Evolutionary conservation across 495 filamentous ascomycete species (phyloP).

Genomic region (Neurospora sp.): DNA sequence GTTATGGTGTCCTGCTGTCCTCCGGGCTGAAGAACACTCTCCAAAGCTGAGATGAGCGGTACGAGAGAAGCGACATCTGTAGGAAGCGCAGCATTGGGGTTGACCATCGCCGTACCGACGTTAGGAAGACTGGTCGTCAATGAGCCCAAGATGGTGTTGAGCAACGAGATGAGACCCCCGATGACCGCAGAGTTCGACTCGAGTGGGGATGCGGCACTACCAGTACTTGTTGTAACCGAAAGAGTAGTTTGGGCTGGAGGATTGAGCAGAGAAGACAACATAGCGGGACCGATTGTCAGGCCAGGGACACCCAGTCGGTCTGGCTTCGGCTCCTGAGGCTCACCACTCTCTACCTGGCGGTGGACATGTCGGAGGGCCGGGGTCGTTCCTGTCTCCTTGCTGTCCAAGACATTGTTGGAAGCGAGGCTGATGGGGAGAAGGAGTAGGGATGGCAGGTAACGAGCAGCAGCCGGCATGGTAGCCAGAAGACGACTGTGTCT

Average conservation of each 20-base stretch:
- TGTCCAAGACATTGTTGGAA: neutral
- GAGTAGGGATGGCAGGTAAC: slow-evolving; percentile 1
- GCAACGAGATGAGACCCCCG: slow-evolving; percentile 5
- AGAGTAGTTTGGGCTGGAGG: neutral
- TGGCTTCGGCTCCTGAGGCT: neutral
- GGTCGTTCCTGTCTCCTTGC: neutral
- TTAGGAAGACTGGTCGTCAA: neutral
- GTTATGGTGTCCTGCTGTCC: neutral
- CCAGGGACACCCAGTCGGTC: slow-evolving; percentile 5
- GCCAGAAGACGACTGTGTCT: neutral
- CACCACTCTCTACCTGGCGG: neutral
- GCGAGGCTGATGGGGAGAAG: neutral
- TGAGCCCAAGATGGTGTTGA: slow-evolving; percentile 1
- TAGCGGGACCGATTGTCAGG: slow-evolving; percentile 1
- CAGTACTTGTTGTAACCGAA: neutral
- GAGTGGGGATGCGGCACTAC: neutral
- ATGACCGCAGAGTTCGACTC: neutral
- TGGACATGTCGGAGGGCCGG: neutral
- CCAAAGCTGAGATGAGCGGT: slow-evolving; percentile 1
- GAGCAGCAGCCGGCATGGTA: slow-evolving; percentile 7
- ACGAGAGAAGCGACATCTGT: neutral
- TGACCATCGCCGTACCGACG: neutral
- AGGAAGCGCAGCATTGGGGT: neutral
- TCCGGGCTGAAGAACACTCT: neutral
- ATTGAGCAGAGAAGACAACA: slow-evolving; percentile 7